Evolutionary conservation across 164 flowering plant genomes (phyloP), one percentile per base, ranked within the genome.

Genomic region (Santalum album): DNA sequence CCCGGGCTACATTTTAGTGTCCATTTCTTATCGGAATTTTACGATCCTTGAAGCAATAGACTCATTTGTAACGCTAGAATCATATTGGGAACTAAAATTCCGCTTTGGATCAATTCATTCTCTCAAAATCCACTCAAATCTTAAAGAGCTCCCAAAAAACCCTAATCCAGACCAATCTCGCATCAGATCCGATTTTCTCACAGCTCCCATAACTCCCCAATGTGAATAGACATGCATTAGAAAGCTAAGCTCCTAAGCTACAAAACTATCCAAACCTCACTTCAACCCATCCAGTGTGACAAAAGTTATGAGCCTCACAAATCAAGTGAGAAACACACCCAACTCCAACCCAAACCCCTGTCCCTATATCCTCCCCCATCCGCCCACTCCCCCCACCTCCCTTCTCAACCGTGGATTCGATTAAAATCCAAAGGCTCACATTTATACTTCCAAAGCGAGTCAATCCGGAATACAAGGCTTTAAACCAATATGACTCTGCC

Each of bases 241-340:
- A 80, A 80, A 80, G 78, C 74, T 73, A 19, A 76, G 27, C 62
- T 49, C 72, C 73, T 63, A 9, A 62, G 11, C 79, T 77, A 66
- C 64, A 54, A 17, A 35, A 54, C 57, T 27, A 55, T 63, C 50
- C 22, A 80, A 75, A 65, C 38, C 48, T 62, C 70, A 72, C 25
- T 26, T 6, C 65, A 78, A 60, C 75, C 51, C 65, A 67, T 60
- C 20, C 9, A 58, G 50, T 61, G 39, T 16, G 72, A 21, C 60
- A 44, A 51, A 57, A 77, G 70, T 56, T 73, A 67, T 48, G 35
- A 19, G 29, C 64, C 25, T 25, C 54, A 27, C 4, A 78, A 78
- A 44, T 15, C 21, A 60, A 62, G 50, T 64, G 25, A 72, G 69
- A 80, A 83, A 64, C 85, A 75, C 83, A 80, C 75, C 73, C 64